Evolutionary conservation across 2,329 filamentous ascomycete species (phyloP).

Genomic region (Phoma sp.): DNA sequence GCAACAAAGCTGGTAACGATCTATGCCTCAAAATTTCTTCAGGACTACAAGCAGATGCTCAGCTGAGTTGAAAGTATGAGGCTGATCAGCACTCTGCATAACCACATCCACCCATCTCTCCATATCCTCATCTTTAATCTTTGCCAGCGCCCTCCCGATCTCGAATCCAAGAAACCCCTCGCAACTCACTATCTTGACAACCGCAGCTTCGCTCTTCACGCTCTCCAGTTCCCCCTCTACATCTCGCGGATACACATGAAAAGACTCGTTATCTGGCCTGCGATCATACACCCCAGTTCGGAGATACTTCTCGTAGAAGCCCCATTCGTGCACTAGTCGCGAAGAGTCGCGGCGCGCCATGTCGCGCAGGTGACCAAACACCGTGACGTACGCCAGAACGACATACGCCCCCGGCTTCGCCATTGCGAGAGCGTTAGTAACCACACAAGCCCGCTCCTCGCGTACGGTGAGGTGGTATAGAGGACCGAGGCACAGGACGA

Average conservation of each 20-base stretch:
- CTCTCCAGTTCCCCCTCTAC: background rate
- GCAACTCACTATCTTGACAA: background rate
- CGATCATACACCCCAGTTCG: background rate
- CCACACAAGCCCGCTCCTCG: background rate
- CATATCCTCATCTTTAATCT: background rate
- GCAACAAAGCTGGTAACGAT: too few species aligned
- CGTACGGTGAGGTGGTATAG: background rate
- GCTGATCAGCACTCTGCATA: background rate
- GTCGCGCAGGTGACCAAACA: background rate
- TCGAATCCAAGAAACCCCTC: background rate
- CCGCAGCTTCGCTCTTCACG: background rate
- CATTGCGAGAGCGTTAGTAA: background rate
- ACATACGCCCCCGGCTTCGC: background rate
- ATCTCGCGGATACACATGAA: background rate
- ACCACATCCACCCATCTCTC: background rate
- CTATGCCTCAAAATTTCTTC: background rate
- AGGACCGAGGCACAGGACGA: background rate
- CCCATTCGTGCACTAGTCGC: background rate
- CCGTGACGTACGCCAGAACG: background rate
- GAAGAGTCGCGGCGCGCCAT: background rate
- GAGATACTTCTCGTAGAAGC: background rate
- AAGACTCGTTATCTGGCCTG: background rate
- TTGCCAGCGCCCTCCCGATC: background rate
- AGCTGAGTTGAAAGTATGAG: background rate
- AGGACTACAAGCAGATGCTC: background rate